A percentile compares a stretch with the other conserved stretches of the same genome.
Evolutionary conservation across 106 monocot genomes (phyloP).

Genomic region (Gastrodia elata): DNA sequence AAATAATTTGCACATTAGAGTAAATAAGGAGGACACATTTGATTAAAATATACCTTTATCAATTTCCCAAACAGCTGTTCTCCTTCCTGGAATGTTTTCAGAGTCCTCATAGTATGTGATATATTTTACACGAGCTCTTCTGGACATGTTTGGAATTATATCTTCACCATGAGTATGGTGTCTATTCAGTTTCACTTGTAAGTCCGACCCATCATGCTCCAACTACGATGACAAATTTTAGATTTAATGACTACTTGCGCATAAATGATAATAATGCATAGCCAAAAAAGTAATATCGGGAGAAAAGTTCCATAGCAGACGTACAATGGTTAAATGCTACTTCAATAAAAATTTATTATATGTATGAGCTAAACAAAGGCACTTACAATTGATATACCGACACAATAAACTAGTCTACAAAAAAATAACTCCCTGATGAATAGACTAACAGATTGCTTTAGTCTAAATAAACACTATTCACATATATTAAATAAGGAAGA

Average conservation of each 20-base stretch:
- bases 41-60: conserved; percentile 71
- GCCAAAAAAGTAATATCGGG: background rate
- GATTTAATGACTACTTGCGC: background rate
- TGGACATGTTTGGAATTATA: conserved; percentile 80
- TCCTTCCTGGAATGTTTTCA: conserved; percentile 76
- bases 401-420: background rate
- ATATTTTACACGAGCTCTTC: conserved; percentile 72
- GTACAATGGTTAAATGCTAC: background rate
- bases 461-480: background rate
- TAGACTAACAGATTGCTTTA: background rate
- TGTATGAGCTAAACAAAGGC: background rate
- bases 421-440: background rate
- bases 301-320: background rate
- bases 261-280: background rate
- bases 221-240: conserved; percentile 32
- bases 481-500: too few species aligned
- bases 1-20: too few species aligned
- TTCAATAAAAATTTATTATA: background rate
- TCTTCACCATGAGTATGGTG: conserved; percentile 62
- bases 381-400: background rate
- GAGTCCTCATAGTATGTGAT: conserved; percentile 98
- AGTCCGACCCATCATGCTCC: conserved; percentile 96
- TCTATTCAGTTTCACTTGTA: conserved; percentile 55
- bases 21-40: background rate
- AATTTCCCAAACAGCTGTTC: conserved; percentile 94